Base-by-base conservation (phyloP, 2,329 filamentous ascomycete genomes). In the Claviceps monticola region DNA sequence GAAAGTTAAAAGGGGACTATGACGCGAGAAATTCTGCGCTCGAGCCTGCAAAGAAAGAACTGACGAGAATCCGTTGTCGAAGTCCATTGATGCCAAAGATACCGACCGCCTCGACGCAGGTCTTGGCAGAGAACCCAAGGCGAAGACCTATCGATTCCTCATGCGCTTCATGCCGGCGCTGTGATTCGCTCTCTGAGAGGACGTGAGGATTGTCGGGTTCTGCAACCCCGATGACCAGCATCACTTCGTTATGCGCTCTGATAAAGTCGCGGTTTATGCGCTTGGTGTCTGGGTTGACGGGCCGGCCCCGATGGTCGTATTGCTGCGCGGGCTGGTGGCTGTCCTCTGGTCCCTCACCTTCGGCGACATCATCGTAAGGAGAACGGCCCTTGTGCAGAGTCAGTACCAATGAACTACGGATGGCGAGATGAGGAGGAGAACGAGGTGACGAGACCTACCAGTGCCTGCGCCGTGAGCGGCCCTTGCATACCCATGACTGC, bases 201-300 rank as follows among this genome's bases (percentile, higher is more conserved):
- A 65, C 60, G 4, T 59, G 59, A 7, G 64, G 64, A 49, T 71
- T 73, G 50, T 81, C 78, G 14, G 77, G 74, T 57, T 82, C 78
- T 8, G 78, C 78, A 4, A 81, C 78, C 5, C 78, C 78, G 41
- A 82, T 81, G 9, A 80, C 76, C 17, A 74, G 70, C 78, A 82
- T 82, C 3, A 82, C 78, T 56, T 82, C 78, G 56, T 82, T 82
- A 58, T 82, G 78, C 9, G 78, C 73, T 49, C 78, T 71, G 26
- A 82, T 76, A 36, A 80, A 72, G 53, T 78, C 74, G 48, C 73
- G 71, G 56, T 79, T 80, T 55, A 79, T 72, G 13, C 68, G 66
- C 58, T 74, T 76, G 1, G 76, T 79, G 49, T 74, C 71, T 0
- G 70, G 70, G 56, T 81, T 81, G 48, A 77, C 59, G 3, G 78